phyloP scores from a whole-genome alignment of 2,329 filamentous ascomycete species.

The Pseudogymnoascus sp. region DNA sequence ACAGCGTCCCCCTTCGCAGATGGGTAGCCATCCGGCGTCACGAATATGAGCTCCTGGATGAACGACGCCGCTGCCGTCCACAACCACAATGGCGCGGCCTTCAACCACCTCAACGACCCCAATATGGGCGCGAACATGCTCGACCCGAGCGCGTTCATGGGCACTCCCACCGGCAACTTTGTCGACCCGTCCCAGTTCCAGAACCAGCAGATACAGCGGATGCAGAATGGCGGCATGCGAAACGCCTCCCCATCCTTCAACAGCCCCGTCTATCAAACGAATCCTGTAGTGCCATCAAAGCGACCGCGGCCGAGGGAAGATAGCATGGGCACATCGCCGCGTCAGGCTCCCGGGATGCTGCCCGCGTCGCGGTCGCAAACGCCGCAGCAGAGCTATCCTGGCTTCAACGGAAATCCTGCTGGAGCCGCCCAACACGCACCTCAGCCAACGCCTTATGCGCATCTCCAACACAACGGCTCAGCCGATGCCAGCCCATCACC shows the following conservation, averaged over 20 bases:
- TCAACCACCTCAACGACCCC: slow-evolving; percentile 55
- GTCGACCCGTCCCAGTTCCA: slow-evolving; percentile 47
- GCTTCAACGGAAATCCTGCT: slow-evolving; percentile 59
- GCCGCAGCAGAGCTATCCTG: slow-evolving; percentile 65
- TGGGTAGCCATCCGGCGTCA: slow-evolving; percentile 33
- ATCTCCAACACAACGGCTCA: slow-evolving; percentile 73
- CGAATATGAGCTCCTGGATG: slow-evolving; percentile 65
- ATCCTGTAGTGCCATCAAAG: slow-evolving; percentile 83
- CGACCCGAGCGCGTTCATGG: slow-evolving; percentile 57
- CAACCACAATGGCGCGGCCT: slow-evolving; percentile 63
- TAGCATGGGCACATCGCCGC: slow-evolving; percentile 73
- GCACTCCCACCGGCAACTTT: slow-evolving; percentile 41
- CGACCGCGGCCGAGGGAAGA: slow-evolving; percentile 75
- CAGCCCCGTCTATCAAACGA: slow-evolving; percentile 74
- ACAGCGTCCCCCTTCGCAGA: slow-evolving; percentile 25
- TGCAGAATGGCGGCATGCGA: slow-evolving; percentile 79
- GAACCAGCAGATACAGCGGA: slow-evolving; percentile 46
- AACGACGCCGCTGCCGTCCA: slow-evolving; percentile 56
- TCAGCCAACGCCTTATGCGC: slow-evolving; percentile 66
- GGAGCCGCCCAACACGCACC: slow-evolving; percentile 49
- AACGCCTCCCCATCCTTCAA: slow-evolving; percentile 73
- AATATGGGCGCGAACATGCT: slow-evolving; percentile 51
- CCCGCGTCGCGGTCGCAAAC: slow-evolving; percentile 87
- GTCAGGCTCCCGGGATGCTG: slow-evolving; percentile 63
- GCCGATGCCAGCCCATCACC: slow-evolving; percentile 85